Base-by-base conservation (phyloP, 164 flowering plant species). In the Vitis amurensis region DNA sequence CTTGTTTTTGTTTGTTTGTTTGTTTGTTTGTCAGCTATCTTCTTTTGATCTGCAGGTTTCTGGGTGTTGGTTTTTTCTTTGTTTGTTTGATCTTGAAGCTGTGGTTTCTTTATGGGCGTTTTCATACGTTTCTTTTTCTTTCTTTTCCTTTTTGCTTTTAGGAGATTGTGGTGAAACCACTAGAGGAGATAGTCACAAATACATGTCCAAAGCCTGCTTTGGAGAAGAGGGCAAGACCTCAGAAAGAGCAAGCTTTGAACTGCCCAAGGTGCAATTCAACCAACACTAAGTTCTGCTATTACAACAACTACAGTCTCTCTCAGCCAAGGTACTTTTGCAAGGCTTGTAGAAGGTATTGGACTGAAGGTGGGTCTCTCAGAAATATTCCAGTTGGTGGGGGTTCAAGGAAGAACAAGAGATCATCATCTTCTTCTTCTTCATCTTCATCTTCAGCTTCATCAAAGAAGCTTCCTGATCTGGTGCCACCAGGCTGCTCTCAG, bases 361-460 rank as follows among this genome's bases (percentile, higher is more conserved):
- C 98, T 60, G 92, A 89, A 79, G 98, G 98, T 66, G 98, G 98
- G 7, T 88, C 98, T 19, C 84, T 94, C 4, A 83, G 98, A 51
- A 94, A 90, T 72, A 91, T 94, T 50, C 98, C 98, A n/a, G 97
- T 94, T 12, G 98, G 98, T 13, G 98, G 98, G 10, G 97, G 97
- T 12, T 89, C 97, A 56, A 87, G 97, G 74, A 94, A 92, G 87
- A 89, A 89, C 88, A 90, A 88, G 74, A 82, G 89, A 71, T 76
- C 79, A 17, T 58, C 80, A 29, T 64, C 78, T 13, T 66, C 74
- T 15, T 67, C 87, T 12, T 64, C 89, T 2, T 23, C 72, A 10
- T 66, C 85, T 13, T 61, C 76, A 4, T 66, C 80, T 50, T 53
- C 79, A 4, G 55, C 80, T 31, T 55, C 81, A 2, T 68, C 80